Conservation (phyloP, 305 asterid species). For the Fraxinus dipetala region DNA sequence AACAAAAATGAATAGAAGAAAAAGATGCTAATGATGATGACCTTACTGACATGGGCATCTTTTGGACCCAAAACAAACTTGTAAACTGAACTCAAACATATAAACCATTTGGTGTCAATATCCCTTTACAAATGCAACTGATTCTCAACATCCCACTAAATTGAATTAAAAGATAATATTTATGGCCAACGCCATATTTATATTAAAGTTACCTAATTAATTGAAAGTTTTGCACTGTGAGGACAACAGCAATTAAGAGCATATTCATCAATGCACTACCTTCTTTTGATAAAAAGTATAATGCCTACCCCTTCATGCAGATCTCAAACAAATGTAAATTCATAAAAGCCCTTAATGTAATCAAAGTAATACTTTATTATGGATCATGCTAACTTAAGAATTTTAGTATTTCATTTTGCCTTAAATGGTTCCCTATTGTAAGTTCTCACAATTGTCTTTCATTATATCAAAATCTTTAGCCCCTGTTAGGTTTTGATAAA, state of each 20-base stretch:
- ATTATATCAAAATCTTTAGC: not conserved
- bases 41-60: not conserved
- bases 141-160: not conserved
- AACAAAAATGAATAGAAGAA: not conserved
- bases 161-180: not conserved
- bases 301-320: not conserved
- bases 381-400: not conserved
- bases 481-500: not conserved
- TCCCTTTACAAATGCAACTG: not conserved
- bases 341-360: not conserved
- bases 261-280: not conserved
- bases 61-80: not conserved
- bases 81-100: not conserved
- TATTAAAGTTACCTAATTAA: not conserved
- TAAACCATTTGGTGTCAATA: not conserved
- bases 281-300: not conserved
- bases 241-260: not conserved
- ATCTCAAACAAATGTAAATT: not conserved
- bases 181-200: not conserved
- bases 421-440: not conserved
- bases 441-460: not conserved
- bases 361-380: not conserved
- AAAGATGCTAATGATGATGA: not conserved
- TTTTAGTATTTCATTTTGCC: not conserved
- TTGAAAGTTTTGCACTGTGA: not conserved